phyloP scores from a whole-genome alignment of 164 flowering plant genomes.

The Berberis vulgaris region DNA sequence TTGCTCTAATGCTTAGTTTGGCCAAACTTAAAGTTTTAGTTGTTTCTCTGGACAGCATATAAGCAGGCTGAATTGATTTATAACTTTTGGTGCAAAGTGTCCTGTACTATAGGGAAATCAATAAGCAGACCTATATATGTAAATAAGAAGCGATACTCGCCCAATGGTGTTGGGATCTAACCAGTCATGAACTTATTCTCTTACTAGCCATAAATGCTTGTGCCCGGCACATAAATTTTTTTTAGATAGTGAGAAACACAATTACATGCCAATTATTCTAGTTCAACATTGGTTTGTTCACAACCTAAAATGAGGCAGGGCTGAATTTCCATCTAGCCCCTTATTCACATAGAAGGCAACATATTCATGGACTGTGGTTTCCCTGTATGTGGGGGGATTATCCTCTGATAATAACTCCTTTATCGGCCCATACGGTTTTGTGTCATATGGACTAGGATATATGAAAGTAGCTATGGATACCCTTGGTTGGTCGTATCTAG shows the following conservation, averaged over 20 bases:
- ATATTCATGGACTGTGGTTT: constrained; percentile 8
- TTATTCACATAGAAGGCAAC: constrained; percentile 2
- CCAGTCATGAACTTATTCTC: too few relatives aligned
- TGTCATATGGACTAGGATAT: neutral
- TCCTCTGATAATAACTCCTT: constrained; percentile 30
- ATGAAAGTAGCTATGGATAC: constrained; percentile 26
- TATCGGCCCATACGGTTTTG: constrained; percentile 25
- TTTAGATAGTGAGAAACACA: neutral
- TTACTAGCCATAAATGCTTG: too few relatives aligned
- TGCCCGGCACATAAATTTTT: too few relatives aligned
- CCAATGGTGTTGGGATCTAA: too few relatives aligned
- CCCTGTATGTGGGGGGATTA: constrained; percentile 21
- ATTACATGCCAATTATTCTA: neutral
- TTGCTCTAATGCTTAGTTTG: too few relatives aligned
- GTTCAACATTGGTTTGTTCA: neutral
- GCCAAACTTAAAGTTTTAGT: too few relatives aligned
- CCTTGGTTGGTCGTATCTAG: constrained; percentile 18
- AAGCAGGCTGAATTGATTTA: too few relatives aligned
- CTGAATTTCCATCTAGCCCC: constrained; percentile 13
- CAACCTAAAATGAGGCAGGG: constrained; percentile 6
- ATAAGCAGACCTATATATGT: too few relatives aligned
- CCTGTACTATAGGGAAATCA: too few relatives aligned
- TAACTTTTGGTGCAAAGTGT: too few relatives aligned
- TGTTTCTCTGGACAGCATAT: too few relatives aligned
- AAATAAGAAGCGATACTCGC: too few relatives aligned